phyloP scores from a whole-genome alignment of 83 land plant genomes.

The Picea abies region DNA sequence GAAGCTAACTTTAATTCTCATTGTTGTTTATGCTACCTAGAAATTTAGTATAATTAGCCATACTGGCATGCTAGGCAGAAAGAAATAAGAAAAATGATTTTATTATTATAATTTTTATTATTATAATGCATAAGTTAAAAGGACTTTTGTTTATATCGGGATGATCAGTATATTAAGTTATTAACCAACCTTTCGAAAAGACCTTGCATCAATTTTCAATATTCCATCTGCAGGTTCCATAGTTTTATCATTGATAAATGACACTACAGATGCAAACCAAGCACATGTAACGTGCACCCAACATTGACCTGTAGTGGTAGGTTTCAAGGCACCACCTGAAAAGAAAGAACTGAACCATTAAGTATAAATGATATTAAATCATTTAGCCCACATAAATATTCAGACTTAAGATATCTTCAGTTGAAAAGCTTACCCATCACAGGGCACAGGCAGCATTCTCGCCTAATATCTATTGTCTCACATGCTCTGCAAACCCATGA shows the following conservation, averaged over 20 bases:
- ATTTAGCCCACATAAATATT: background rate
- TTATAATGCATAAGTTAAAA: too few species aligned
- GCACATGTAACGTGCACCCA: slow-evolving; percentile 99
- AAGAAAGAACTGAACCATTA: background rate
- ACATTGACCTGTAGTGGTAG: slow-evolving; percentile 68
- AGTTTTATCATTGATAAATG: slow-evolving; percentile 69
- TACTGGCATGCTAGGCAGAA: background rate
- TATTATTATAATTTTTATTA: too few species aligned
- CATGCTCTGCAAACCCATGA: slow-evolving; percentile 98
- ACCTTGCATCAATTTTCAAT: slow-evolving; percentile 62
- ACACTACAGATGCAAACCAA: slow-evolving; percentile 90
- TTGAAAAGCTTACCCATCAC: slow-evolving; percentile 65
- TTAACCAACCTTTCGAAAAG: slow-evolving; percentile 12
- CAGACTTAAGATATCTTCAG: background rate
- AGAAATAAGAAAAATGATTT: background rate
- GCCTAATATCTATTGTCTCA: slow-evolving; percentile 81
- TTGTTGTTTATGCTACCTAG: background rate
- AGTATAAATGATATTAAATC: background rate
- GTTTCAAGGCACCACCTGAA: slow-evolving; percentile 97
- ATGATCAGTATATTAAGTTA: background rate
- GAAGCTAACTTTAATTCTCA: background rate
- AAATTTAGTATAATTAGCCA: background rate
- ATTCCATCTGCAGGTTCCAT: slow-evolving; percentile 99
- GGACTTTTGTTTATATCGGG: too few species aligned
- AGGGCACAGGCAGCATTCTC: slow-evolving; percentile 97